Conservation (phyloP, 139 green algal genomes). For the Chlorella sp. region DNA sequence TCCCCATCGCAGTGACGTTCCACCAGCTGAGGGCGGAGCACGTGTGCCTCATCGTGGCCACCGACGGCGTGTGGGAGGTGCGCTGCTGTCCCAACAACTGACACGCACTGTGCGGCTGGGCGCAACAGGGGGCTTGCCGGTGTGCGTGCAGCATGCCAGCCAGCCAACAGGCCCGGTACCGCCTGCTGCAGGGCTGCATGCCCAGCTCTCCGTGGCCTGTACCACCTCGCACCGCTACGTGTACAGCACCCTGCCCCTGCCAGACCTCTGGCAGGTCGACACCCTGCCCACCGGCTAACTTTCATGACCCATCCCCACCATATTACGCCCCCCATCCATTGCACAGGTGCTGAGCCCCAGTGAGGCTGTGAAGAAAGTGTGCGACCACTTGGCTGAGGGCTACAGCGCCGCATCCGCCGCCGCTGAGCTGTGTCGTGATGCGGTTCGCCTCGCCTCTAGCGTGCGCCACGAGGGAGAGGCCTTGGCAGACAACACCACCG, state of each 20-base stretch:
- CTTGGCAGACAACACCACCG: conserved; percentile 58
- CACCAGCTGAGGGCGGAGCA: conserved; percentile 37
- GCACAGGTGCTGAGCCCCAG: conserved; percentile 6
- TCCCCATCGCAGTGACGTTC: conserved; percentile 26
- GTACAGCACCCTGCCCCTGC: no score
- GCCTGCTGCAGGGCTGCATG: no score
- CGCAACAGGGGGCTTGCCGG: no score
- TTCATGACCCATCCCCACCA: no score
- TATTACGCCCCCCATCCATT: neutral
- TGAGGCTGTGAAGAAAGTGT: conserved; percentile 60
- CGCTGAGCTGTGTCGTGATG: conserved; percentile 43
- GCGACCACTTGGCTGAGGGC: conserved; percentile 51
- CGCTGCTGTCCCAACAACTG: no score
- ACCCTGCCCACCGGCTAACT: no score
- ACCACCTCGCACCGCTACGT: no score
- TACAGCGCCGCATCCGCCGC: conserved; percentile 49
- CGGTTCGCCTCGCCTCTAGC: conserved; percentile 39
- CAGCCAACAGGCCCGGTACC: no score
- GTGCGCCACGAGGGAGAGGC: conserved; percentile 3
- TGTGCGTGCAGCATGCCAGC: no score
- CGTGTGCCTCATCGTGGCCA: conserved; percentile 68
- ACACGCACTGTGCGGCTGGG: no score
- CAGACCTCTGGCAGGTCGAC: no score
- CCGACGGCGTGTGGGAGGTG: conserved; percentile 75
- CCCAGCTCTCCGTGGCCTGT: no score